Evolutionary conservation across 148 eudicot species (phyloP).

Genomic region (Rhododendron ovatum): DNA sequence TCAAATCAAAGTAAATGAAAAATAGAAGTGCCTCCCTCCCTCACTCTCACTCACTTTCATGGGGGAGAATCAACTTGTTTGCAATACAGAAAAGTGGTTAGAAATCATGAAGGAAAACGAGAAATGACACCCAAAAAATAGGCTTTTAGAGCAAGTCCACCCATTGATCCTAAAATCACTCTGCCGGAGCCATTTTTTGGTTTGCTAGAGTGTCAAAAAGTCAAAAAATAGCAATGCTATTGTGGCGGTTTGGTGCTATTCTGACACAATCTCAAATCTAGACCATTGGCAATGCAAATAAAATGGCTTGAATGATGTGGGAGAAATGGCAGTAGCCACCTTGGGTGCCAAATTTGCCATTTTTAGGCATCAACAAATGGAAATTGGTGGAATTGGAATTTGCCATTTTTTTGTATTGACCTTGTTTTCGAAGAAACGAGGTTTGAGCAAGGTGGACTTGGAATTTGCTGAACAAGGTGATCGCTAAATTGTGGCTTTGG

Average conservation of each 20-base stretch:
- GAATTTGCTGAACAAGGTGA: neutral
- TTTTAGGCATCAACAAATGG: neutral
- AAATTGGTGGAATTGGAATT: neutral
- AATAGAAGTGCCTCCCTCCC: neutral
- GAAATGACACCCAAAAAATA: neutral
- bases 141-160: neutral
- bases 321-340: neutral
- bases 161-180: neutral
- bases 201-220: neutral
- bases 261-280: neutral
- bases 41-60: neutral
- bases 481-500: no score
- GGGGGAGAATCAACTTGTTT: neutral
- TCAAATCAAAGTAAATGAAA: neutral
- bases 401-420: neutral
- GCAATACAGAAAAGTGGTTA: neutral
- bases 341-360: neutral
- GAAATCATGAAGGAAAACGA: neutral
- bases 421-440: neutral
- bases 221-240: neutral
- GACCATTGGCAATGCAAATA: neutral
- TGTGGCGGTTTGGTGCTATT: neutral
- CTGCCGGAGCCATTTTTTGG: neutral
- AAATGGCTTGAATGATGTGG: neutral
- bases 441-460: neutral